Evolutionary conservation across 257 asterid genomes (phyloP).

Genomic region (Voacanga thouarsii): DNA sequence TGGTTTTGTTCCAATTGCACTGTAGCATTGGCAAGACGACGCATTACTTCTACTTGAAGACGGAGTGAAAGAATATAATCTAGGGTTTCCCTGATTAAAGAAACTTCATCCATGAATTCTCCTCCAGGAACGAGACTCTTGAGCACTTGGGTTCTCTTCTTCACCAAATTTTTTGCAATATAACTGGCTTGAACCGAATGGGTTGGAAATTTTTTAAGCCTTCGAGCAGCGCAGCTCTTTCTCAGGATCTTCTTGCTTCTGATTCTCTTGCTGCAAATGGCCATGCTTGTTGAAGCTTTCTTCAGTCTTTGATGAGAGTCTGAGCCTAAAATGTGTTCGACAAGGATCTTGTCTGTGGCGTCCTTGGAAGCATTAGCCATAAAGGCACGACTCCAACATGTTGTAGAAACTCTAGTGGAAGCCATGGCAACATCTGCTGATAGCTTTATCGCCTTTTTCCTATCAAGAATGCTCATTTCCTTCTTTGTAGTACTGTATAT

Average conservation of each 20-base stretch:
- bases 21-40: conserved; percentile 53
- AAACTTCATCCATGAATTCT: conserved; percentile 50
- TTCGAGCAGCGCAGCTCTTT: conserved; percentile 27
- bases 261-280: conserved; percentile 10
- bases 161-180: conserved; percentile 48
- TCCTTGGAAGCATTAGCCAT: conserved; percentile 30
- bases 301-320: background rate
- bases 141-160: conserved; percentile 58
- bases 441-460: conserved; percentile 60
- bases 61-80: conserved; percentile 67
- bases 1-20: conserved; percentile 31
- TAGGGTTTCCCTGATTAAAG: conserved; percentile 80
- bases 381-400: conserved; percentile 55
- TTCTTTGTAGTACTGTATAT: conserved; percentile 37
- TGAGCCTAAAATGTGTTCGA: conserved; percentile 35
- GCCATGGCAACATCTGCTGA: conserved; percentile 89
- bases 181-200: conserved; percentile 18
- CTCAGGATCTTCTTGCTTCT: conserved; percentile 46
- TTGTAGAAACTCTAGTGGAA: conserved; percentile 43
- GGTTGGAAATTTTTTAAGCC: conserved; percentile 10
- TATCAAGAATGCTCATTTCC: conserved; percentile 48
- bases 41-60: conserved; percentile 84
- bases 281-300: background rate
- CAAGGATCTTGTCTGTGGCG: conserved; percentile 21
- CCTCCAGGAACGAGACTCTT: conserved; percentile 84